Base-by-base conservation (phyloP, 257 asterid species). In the Solanum neorickii region DNA sequence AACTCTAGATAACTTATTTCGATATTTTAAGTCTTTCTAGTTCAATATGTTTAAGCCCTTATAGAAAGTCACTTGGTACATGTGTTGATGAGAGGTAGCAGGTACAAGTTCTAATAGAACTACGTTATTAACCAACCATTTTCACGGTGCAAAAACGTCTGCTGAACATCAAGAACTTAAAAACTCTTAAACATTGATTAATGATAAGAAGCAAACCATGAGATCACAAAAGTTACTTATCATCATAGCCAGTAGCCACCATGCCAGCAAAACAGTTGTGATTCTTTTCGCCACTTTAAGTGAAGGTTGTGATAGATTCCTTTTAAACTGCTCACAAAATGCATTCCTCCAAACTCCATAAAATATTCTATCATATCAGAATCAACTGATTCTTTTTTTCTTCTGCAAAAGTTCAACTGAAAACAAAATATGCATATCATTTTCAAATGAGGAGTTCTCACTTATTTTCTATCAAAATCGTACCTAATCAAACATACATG, bases 361-460 rank as follows among this genome's bases (percentile, higher is more conserved):
- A 91, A 92, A 91, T 91, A 93, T 89, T 92, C 91, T 87, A 76
- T 86, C 90, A 91, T 89, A 94, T 93, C 91, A 95, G 94, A 93
- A 93, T 92, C 92, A 92, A 86, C 69, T 29, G 44, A 49, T 82
- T 82, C 69, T 78, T 91, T 84, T 89, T 91, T 93, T 86, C 92
- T 92, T 89, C 85, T 72, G 37, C 12, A 87, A 92, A 94, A 91
- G 91, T 88, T 88, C 87, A 75, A 89, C 85, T 87, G 87, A 85
- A 74, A 93, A 93, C 91, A 89, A 72, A 88, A 88, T 85, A 86
- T 88, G 85, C 87, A 73, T 88, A 74, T 84, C 86, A 88, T 69
- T 83, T 89, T 90, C 85, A 72, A 78, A 88, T 49, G 35, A 86
- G 87, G 84, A 68, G 25, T 87, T 88, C 87, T 70, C 23, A 41